Evolutionary conservation across 2,329 filamentous ascomycete genomes (phyloP), one percentile per base, ranked within the genome.

Genomic region (Tympanopsis confertula): DNA sequence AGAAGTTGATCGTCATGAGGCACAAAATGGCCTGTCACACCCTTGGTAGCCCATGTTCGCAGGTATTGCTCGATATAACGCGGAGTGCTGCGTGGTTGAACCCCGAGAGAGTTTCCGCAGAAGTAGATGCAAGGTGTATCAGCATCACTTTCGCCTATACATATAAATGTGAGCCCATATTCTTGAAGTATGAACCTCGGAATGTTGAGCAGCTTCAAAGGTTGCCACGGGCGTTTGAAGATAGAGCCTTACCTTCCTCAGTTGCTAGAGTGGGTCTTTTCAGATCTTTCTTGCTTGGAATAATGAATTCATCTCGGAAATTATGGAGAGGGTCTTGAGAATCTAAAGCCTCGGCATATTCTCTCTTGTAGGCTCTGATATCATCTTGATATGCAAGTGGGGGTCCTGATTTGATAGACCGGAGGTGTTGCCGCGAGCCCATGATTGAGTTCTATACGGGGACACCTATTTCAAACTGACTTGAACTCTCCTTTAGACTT

Each of bases 61-160:
- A 94, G 70, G 47, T 93, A 86, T 4, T 75, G 70, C 35, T 78
- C 65, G 44, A 94, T 61, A 44, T 85, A 78, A 13, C 69, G 61
- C 15, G 71, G 66, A 0, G 80, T 78, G 13, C 71, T 71, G 43
- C 72, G 76, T 33, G 88, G 86, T 55, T 94, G 87, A 3, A 89
- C 72, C 26, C 87, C 87, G 1, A 94, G 71, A 0, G 86, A 94
- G 62, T 94, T 94, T 40, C 88, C 88, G 47, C 86, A 89, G 44
- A 95, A 78, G 57, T 94, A 95, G 41, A 86, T 79, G 41, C 69
- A 72, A 35, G 63, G 60, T 19, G 66, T 60, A 14, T 65, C 50
- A 1, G 57, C 50, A n/a, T 45, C 39, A 3, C 38, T 26, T 1
- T 46, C 47, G 13, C 51, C 44, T n/a, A 26, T 39, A 38, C 35